A percentile compares a stretch with the other conserved stretches of the same genome.
Conservation (phyloP, 768 basidiomycete genomes). For the Suillus cothurnatus region DNA sequence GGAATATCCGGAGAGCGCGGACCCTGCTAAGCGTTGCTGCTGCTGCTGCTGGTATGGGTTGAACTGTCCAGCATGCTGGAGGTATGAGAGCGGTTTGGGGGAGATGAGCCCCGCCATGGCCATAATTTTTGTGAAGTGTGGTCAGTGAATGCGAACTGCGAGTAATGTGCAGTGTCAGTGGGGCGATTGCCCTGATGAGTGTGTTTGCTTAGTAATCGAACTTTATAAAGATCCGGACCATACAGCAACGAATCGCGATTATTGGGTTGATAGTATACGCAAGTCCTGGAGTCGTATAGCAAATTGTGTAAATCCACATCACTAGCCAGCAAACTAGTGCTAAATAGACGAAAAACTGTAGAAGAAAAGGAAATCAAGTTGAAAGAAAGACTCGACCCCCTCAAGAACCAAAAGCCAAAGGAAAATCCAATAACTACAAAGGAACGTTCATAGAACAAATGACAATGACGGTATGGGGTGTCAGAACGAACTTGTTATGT, state of each 20-base stretch:
- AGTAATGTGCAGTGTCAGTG: background rate
- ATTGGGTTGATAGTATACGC: conserved; percentile 2
- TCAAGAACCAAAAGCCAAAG: background rate
- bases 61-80: conserved; percentile 63
- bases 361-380: background rate
- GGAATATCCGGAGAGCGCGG: conserved; percentile 46
- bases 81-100: conserved; percentile 62
- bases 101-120: conserved; percentile 65
- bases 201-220: background rate
- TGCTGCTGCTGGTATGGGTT: conserved; percentile 54
- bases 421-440: background rate
- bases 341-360: background rate
- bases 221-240: background rate
- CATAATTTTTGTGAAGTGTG: conserved; percentile 7
- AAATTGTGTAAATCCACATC: conserved; percentile 2
- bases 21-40: conserved; percentile 30
- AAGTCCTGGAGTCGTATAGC: conserved; percentile 5
- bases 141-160: conserved; percentile 1
- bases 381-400: background rate
- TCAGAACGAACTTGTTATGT: background rate
- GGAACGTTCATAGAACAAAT: background rate
- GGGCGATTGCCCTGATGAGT: background rate
- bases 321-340: conserved; percentile 3
- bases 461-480: background rate
- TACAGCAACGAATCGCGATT: background rate